Percentiles rank a stretch among this genome's conserved stretches.
phyloP scores from a whole-genome alignment of 345 rosid genomes.

The Hibiscus syriacus region DNA sequence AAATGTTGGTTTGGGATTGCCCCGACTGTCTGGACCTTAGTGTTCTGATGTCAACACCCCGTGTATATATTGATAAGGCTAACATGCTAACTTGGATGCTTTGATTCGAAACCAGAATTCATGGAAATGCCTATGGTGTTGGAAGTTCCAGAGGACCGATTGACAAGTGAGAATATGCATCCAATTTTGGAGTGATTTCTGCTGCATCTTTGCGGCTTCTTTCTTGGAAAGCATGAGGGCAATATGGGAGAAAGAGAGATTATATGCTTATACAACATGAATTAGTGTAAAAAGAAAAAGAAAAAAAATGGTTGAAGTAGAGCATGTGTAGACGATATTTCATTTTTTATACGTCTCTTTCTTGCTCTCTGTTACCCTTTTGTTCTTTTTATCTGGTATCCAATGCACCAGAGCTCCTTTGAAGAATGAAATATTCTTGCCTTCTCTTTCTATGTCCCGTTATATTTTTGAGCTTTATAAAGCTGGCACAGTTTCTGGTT shows the following conservation, averaged over 20 bases:
- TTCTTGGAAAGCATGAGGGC: slow-evolving; percentile 20
- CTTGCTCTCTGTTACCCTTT: background rate
- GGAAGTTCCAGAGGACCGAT: slow-evolving; percentile 12
- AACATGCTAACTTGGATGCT: slow-evolving; percentile 31
- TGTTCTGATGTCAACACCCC: slow-evolving; percentile 8
- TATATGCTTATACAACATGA: slow-evolving; percentile 18
- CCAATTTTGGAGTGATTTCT: slow-evolving; percentile 26
- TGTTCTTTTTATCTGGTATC: background rate
- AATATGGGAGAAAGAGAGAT: too few species aligned
- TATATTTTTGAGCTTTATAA: background rate
- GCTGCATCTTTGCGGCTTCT: slow-evolving; percentile 13
- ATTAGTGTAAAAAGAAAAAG: slow-evolving; percentile 19
- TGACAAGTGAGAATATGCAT: slow-evolving; percentile 13
- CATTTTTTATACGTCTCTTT: slow-evolving; percentile 27
- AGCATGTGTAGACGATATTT: slow-evolving; percentile 28
- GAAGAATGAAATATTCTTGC: background rate
- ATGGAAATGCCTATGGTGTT: slow-evolving; percentile 5
- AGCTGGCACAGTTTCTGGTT: background rate
- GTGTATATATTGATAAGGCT: slow-evolving; percentile 22
- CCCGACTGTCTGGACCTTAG: background rate
- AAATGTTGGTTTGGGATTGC: slow-evolving; percentile 1
- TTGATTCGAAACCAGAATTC: slow-evolving; percentile 14
- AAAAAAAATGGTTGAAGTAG: slow-evolving; percentile 4
- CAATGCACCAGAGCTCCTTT: background rate
- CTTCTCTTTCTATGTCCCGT: background rate